Evolutionary conservation across 73 alveolate genomes (phyloP).

Genomic region (Halteria grandinella): DNA sequence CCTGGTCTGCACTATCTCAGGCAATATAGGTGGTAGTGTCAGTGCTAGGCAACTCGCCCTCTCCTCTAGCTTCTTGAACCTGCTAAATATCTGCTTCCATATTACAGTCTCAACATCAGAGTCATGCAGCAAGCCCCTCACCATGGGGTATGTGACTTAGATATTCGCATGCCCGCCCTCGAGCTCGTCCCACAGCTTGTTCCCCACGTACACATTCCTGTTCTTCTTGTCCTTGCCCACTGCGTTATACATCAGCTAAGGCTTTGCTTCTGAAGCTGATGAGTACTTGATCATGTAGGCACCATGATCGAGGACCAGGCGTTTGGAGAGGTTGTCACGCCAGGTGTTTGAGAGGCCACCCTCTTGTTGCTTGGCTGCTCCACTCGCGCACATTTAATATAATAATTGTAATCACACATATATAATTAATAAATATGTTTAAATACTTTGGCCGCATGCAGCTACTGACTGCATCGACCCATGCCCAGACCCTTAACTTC

Average conservation of each 20-base stretch:
- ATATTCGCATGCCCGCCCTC: conserved; percentile 57
- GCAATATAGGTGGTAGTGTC: conserved; percentile 82
- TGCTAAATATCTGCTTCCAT: conserved; percentile 76
- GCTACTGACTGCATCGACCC: not conserved
- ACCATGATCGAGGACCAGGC: conserved; percentile 69
- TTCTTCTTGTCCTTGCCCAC: conserved; percentile 17
- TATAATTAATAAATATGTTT: conserved; percentile 33
- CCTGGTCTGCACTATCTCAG: conserved; percentile 81
- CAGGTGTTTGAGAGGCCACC: conserved; percentile 69
- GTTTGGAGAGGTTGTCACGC: conserved; percentile 57
- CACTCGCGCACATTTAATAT: conserved; percentile 30
- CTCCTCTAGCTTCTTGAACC: conserved; percentile 73
- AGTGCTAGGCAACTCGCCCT: conserved; percentile 67
- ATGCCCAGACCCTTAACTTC: not conserved
- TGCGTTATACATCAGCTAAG: conserved; percentile 63
- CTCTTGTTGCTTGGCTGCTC: no score
- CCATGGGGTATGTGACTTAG: conserved; percentile 65
- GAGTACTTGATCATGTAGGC: conserved; percentile 68
- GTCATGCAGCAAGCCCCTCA: conserved; percentile 83
- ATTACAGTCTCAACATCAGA: conserved; percentile 80
- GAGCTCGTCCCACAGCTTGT: conserved; percentile 2
- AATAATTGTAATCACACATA: not conserved
- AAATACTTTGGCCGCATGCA: conserved; percentile 14
- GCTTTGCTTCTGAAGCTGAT: conserved; percentile 55
- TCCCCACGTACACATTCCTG: conserved; percentile 1